Base-by-base conservation (phyloP, 805 yeast genomes). In the Candida ortonii region DNA sequence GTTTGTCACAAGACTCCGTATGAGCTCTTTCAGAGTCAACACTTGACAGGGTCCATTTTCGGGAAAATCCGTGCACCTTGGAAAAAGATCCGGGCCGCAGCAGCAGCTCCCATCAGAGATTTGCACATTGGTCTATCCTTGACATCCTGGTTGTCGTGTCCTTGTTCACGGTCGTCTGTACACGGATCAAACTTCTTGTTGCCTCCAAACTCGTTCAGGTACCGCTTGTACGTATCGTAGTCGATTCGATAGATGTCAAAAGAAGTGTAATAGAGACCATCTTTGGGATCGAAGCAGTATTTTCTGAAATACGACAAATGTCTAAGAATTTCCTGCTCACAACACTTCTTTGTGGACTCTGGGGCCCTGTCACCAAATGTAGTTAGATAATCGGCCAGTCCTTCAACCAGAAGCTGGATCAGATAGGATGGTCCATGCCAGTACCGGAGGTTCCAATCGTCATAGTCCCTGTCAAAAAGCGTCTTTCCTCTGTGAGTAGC, bases 351-450 rank as follows among this genome's bases (percentile, higher is more conserved):
- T 1, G 64, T 50, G 46, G 68, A 46, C 45, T 59, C 46, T 39
- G 62, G 62, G 4, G 65, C 67, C 7, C 49, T 48, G 15, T 55
- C 46, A 13, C 73, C 77, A 35, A 76, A 64, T 22, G 65, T 69
- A 47, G 75, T 56, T 51, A 76, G 54, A 52, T 76, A 80, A 52
- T 80, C 86, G 2, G 84, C 82, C 34, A 78, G 61, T 0, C 87
- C 87, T 53, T 78, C 86, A 23, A 78, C 67, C 28, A 80, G 59
- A 41, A 80, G 65, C 53, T 80, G 87, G 36, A 75, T 69, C 55
- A 79, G 80, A 55, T 73, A 76, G 1, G 82, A 70, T n/a, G 76
- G 64, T 49, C 80, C 85, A 46, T 81, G 68, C 80, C 83, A 80
- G 59, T 69, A 78, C 34, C 86, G 61, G 44, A 68, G 67, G 15